phyloP scores from a whole-genome alignment of 2,329 filamentous ascomycete species.

The Colletotrichum musicola region DNA sequence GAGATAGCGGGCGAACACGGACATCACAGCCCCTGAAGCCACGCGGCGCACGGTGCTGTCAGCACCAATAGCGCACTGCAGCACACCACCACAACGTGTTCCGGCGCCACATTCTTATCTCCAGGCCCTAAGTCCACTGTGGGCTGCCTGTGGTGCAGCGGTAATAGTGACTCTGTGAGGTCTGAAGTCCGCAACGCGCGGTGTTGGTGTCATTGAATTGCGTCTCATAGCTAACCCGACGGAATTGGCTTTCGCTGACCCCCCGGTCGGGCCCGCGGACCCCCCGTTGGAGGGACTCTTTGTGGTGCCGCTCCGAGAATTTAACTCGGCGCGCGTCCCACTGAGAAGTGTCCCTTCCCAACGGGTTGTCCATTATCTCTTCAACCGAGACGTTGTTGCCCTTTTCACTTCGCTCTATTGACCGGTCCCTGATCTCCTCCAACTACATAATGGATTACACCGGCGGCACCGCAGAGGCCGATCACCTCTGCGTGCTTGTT shows the following conservation, averaged over 20 bases:
- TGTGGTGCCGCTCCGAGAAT: conserved; percentile 36
- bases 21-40: conserved; percentile 13
- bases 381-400: conserved; percentile 41
- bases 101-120: conserved; percentile 22
- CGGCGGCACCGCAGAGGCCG: conserved; percentile 66
- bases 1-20: conserved; percentile 11
- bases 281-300: conserved; percentile 36
- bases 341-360: conserved; percentile 19
- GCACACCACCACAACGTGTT: conserved; percentile 11
- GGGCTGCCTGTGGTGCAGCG: not conserved
- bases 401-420: conserved; percentile 49
- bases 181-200: not conserved
- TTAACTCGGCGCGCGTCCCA: conserved; percentile 37
- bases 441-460: conserved; percentile 58
- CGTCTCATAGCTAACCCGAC: not conserved
- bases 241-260: conserved; percentile 1
- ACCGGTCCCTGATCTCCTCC: conserved; percentile 50
- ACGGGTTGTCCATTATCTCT: conserved; percentile 1
- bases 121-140: conserved; percentile 24
- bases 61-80: conserved; percentile 8
- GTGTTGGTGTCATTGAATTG: conserved; percentile 33
- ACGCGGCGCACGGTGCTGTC: conserved; percentile 22
- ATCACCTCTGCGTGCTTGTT: conserved; percentile 82
- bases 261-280: conserved; percentile 33
- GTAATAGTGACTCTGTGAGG: not conserved